A percentile compares a stretch with the other conserved stretches of the same genome.
phyloP scores from a whole-genome alignment of 2,329 filamentous ascomycete species.

The Diaporthe ilicicola region DNA sequence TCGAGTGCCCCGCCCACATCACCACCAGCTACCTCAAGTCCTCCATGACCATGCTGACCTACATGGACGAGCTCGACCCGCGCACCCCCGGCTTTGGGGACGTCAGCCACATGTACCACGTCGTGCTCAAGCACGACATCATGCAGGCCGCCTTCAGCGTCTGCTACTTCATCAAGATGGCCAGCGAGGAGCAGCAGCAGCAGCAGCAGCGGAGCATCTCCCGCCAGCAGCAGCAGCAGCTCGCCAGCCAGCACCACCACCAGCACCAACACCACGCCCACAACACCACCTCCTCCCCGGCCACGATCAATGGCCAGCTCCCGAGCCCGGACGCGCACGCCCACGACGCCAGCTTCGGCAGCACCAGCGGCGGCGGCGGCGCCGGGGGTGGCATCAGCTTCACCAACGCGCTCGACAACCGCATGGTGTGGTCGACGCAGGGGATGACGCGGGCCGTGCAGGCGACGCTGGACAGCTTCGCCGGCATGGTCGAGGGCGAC shows the following conservation, averaged over 20 bases:
- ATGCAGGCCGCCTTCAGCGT: conserved; percentile 63
- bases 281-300: neutral
- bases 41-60: conserved; percentile 63
- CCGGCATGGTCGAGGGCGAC: conserved; percentile 50
- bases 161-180: conserved; percentile 61
- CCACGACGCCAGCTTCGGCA: conserved; percentile 33
- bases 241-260: neutral
- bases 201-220: neutral
- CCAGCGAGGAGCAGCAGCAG: conserved; percentile 33
- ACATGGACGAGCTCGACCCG: conserved; percentile 63
- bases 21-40: conserved; percentile 61
- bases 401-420: conserved; percentile 45
- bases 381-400: conserved; percentile 44
- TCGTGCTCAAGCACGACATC: conserved; percentile 62
- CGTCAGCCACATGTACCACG: conserved; percentile 61
- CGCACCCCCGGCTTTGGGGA: conserved; percentile 54
- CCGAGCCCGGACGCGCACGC: conserved; percentile 18
- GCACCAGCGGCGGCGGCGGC: conserved; percentile 37
- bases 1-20: conserved; percentile 60
- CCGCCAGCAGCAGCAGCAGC: neutral
- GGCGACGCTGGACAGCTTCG: conserved; percentile 55
- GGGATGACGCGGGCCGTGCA: conserved; percentile 55
- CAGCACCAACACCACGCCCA: neutral
- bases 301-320: conserved; percentile 27
- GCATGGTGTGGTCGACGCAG: conserved; percentile 52